Evolutionary conservation across 2,329 filamentous ascomycete genomes (phyloP).

Genomic region (Falciphora oryzae): DNA sequence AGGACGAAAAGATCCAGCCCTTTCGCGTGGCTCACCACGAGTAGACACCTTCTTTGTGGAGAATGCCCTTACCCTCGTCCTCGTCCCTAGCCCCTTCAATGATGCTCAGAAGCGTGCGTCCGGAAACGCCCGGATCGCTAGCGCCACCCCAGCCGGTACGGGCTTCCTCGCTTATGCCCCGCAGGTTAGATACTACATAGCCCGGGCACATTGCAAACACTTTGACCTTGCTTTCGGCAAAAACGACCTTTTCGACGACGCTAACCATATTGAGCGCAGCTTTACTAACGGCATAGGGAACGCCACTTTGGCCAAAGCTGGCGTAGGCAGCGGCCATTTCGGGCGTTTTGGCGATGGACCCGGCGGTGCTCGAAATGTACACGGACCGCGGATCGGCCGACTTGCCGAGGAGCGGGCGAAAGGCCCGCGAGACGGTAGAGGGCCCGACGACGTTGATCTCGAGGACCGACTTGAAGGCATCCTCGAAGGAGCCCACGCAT

Average conservation of each 20-base stretch:
- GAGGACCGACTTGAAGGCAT: background rate
- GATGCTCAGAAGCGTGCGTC: background rate
- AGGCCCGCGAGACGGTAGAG: slow-evolving; percentile 23
- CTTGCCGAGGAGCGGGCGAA: slow-evolving; percentile 26
- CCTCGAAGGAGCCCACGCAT: too few relatives aligned
- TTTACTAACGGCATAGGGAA: too few relatives aligned
- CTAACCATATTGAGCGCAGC: too few relatives aligned
- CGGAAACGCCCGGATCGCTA: background rate
- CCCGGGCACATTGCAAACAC: background rate
- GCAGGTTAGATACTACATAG: background rate
- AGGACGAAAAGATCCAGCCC: too few relatives aligned
- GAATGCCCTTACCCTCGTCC: background rate
- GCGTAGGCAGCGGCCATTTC: too few relatives aligned
- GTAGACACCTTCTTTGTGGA: slow-evolving; percentile 5
- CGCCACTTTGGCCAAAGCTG: background rate
- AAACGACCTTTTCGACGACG: slow-evolving; percentile 1
- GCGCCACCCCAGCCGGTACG: background rate
- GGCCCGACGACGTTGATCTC: slow-evolving; percentile 26
- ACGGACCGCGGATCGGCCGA: slow-evolving; percentile 21
- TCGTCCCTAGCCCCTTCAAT: slow-evolving; percentile 1
- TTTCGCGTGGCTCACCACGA: background rate
- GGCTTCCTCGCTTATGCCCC: background rate
- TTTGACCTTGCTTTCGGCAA: slow-evolving; percentile 30
- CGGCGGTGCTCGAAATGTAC: slow-evolving; percentile 16
- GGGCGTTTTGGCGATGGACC: background rate